phyloP scores from a whole-genome alignment of 2,329 filamentous ascomycete species.

The Ophiosphaerella narmari region DNA sequence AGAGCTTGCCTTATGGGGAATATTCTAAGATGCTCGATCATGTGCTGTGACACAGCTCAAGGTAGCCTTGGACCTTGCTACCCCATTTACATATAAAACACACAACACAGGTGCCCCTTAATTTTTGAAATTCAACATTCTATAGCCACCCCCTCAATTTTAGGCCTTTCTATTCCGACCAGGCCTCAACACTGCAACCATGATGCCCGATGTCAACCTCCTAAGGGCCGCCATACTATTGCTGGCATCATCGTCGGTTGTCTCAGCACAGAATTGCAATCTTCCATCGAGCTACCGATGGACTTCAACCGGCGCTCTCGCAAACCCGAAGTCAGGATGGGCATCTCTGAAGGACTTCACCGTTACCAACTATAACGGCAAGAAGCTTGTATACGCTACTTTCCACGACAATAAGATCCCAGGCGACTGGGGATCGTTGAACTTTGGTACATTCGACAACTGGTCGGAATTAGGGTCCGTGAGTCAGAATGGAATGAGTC shows the following conservation, averaged over 20 bases:
- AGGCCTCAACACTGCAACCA: no score
- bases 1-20: no score
- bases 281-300: constrained; percentile 62
- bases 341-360: constrained; percentile 68
- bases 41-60: no score
- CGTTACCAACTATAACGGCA: constrained; percentile 57
- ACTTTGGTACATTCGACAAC: constrained; percentile 60
- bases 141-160: no score
- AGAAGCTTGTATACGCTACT: constrained; percentile 66
- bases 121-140: no score
- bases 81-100: no score
- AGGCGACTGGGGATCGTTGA: constrained; percentile 61
- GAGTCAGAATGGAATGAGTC: constrained; percentile 57
- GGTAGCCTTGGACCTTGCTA: no score
- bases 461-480: constrained; percentile 58
- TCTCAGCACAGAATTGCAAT: constrained; percentile 45
- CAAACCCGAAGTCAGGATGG: constrained; percentile 60
- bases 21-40: no score
- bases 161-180: no score
- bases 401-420: constrained; percentile 51
- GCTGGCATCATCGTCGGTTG: constrained; percentile 13
- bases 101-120: no score
- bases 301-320: constrained; percentile 58
- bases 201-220: neutral
- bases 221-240: constrained; percentile 7